Conservation (phyloP, 306 rosid species). For the Cajanus cajan region DNA sequence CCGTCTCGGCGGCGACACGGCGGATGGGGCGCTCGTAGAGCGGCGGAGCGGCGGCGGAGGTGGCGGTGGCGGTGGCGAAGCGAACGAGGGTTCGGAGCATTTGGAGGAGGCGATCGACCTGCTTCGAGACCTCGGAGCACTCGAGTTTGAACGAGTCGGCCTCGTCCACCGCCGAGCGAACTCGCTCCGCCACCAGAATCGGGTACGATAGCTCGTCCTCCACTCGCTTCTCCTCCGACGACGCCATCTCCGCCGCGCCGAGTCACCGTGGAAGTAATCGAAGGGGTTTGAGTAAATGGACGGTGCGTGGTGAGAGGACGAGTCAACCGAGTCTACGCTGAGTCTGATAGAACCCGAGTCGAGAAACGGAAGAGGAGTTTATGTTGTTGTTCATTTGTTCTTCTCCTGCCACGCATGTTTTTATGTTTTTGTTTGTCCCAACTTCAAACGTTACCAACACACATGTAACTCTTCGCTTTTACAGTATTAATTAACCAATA, state of each 20-base stretch:
- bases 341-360: conserved; percentile 37
- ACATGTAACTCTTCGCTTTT: neutral
- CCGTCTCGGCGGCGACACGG: conserved; percentile 52
- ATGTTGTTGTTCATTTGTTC: neutral
- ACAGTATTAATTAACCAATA: neutral
- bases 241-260: conserved; percentile 44
- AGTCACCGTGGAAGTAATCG: neutral
- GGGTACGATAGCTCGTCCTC: conserved; percentile 66
- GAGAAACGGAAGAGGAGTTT: neutral
- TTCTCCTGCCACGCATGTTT: conserved; percentile 36
- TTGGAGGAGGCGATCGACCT: conserved; percentile 59
- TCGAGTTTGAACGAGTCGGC: conserved; percentile 58
- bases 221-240: conserved; percentile 51
- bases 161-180: conserved; percentile 55
- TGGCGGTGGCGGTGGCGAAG: conserved; percentile 41
- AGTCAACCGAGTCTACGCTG: conserved; percentile 34
- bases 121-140: conserved; percentile 65
- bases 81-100: conserved; percentile 70
- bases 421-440: conserved; percentile 26
- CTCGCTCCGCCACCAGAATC: conserved; percentile 64
- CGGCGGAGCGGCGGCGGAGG: conserved; percentile 39
- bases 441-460: neutral
- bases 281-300: neutral
- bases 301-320: neutral
- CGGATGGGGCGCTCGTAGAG: conserved; percentile 73